These are phyloP conservation scores for Dipodascus albidus DNA, from an alignment of 805 yeast species.

Conservation along the genomic window DNA sequence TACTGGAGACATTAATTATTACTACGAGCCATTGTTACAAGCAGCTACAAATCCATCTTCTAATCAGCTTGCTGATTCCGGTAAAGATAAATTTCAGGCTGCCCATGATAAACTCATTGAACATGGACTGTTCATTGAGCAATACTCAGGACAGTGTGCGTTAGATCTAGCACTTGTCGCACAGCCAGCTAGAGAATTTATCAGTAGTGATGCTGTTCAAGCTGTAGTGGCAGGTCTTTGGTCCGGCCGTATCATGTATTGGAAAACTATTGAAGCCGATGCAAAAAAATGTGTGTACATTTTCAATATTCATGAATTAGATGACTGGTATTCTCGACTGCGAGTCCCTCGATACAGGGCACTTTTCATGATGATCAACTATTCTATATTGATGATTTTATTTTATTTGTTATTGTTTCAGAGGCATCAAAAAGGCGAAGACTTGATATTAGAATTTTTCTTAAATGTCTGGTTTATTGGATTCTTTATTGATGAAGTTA, in stretches of 20 bases:
- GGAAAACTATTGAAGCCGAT: constrained; percentile 21
- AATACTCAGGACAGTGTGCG: constrained; percentile 12
- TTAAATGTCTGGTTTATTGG: constrained; percentile 89
- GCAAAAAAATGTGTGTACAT: constrained; percentile 18
- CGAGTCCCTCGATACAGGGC: constrained; percentile 24
- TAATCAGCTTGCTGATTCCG: background rate
- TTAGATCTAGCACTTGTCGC: constrained; percentile 20
- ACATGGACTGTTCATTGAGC: background rate
- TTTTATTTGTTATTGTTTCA: constrained; percentile 19
- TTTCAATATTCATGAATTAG: constrained; percentile 10
- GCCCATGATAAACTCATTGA: constrained; percentile 1
- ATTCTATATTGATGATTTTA: constrained; percentile 18
- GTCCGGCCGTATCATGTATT: constrained; percentile 25
- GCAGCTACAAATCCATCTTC: background rate
- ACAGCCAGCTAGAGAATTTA: constrained; percentile 19
- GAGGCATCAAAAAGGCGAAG: constrained; percentile 8
- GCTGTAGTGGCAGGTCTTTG: constrained; percentile 20
- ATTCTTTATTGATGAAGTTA: constrained; percentile 76
- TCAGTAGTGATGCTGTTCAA: constrained; percentile 20
- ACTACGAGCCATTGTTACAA: background rate
- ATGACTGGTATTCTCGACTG: constrained; percentile 20
- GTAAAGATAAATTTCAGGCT: background rate
- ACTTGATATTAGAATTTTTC: constrained; percentile 15
- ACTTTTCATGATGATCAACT: constrained; percentile 21
- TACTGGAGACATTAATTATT: background rate